Percentiles rank a stretch among this genome's conserved stretches.
Evolutionary conservation across 176 grass and related monocot species (phyloP).

Genomic region (Avena atlantica): DNA sequence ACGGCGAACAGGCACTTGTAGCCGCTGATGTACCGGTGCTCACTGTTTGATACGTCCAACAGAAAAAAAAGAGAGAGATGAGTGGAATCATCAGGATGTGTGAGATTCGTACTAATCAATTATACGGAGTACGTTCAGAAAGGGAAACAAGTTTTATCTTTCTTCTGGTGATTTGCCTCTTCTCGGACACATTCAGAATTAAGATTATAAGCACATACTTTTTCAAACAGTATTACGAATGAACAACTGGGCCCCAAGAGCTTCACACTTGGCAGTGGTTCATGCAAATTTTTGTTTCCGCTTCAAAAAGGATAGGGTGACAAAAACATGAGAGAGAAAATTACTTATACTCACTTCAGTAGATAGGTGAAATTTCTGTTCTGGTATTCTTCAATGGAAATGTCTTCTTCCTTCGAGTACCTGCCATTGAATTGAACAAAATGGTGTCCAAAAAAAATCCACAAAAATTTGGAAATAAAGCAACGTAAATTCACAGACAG

Average conservation of each 20-base stretch:
- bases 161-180: neutral
- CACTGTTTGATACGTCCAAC: slow-evolving; percentile 51
- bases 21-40: slow-evolving; percentile 63
- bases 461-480: neutral
- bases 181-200: slow-evolving; percentile 1
- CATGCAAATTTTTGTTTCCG: neutral
- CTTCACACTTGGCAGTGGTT: neutral
- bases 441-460: neutral
- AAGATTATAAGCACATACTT: neutral
- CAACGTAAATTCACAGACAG: neutral
- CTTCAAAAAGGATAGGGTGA: neutral
- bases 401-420: slow-evolving; percentile 90
- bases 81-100: neutral
- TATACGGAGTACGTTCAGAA: neutral
- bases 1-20: slow-evolving; percentile 82
- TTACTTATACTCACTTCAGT: slow-evolving; percentile 71
- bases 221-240: slow-evolving; percentile 4
- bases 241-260: neutral
- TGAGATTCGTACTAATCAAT: slow-evolving; percentile 4
- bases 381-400: slow-evolving; percentile 48
- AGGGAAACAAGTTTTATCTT: neutral
- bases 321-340: slow-evolving; percentile 18
- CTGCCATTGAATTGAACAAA: slow-evolving; percentile 45
- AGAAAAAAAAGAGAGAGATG: slow-evolving; percentile 38
- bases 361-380: slow-evolving; percentile 86